These are phyloP conservation scores for Debaryomycetaceae sp. DNA, from an alignment of 1,139 yeast species.

Conservation along the genomic window DNA sequence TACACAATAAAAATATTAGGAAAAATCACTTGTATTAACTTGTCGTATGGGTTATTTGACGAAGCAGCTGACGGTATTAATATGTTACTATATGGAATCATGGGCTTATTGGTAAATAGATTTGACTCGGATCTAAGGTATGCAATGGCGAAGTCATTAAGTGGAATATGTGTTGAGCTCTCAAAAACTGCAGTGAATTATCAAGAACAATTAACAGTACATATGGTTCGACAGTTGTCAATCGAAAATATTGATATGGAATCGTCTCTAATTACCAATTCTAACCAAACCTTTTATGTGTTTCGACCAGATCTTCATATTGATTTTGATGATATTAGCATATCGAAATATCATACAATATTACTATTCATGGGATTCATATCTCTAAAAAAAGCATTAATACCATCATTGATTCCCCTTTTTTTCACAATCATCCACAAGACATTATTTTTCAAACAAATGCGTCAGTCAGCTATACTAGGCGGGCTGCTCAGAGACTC, in stretches of 20 bases:
- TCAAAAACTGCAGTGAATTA: constrained; percentile 28
- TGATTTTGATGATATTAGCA: constrained; percentile 17
- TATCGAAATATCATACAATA: constrained; percentile 34
- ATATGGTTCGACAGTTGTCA: constrained; percentile 24
- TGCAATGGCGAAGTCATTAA: constrained; percentile 35
- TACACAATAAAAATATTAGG: constrained; percentile 34
- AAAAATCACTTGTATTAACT: constrained; percentile 22
- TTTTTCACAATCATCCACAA: constrained; percentile 33
- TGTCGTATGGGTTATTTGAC: constrained; percentile 11
- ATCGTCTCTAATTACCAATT: constrained; percentile 3
- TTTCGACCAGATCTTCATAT: constrained; percentile 13
- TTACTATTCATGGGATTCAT: constrained; percentile 36
- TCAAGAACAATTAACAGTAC: constrained; percentile 28
- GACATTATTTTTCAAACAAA: constrained; percentile 55
- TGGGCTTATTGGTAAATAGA: constrained; percentile 18
- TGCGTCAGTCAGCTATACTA: constrained; percentile 43
- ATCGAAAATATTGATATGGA: constrained; percentile 8
- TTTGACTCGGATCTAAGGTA: constrained; percentile 35
- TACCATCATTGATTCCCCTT: constrained; percentile 19
- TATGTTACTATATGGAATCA: constrained; percentile 26
- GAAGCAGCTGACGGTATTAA: constrained; percentile 25
- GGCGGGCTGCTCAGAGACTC: constrained; percentile 82
- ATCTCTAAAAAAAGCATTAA: constrained; percentile 27
- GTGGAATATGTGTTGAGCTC: constrained; percentile 20
- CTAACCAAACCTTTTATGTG: neutral